Evolutionary conservation across 129 eudicot genomes (phyloP).

Genomic region (Smallanthus sonchifolius): DNA sequence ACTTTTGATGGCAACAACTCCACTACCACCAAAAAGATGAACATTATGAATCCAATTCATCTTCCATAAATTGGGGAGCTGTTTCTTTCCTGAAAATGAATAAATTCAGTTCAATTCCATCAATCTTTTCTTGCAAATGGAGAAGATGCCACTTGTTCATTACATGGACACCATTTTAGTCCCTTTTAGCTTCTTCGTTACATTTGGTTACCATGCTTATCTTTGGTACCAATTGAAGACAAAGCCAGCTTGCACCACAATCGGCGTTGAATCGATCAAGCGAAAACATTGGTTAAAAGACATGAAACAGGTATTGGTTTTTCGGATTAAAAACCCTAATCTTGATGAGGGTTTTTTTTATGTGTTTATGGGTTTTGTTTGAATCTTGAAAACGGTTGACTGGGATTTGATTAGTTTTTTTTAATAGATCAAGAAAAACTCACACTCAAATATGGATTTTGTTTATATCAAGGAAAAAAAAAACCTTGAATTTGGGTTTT

Average conservation of each 20-base stretch:
- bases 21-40: constrained; percentile 24
- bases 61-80: constrained; percentile 26
- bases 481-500: neutral
- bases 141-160: constrained; percentile 31
- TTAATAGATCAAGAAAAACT: neutral
- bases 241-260: constrained; percentile 55
- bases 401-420: too few species aligned
- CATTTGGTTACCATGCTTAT: constrained; percentile 84
- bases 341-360: neutral
- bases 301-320: constrained; percentile 45
- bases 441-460: neutral
- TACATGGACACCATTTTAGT: constrained; percentile 70
- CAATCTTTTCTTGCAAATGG: neutral
- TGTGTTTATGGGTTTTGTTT: neutral
- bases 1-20: constrained; percentile 25
- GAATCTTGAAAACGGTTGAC: neutral
- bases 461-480: neutral
- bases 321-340: neutral
- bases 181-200: constrained; percentile 70
- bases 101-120: constrained; percentile 15
- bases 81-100: constrained; percentile 12
- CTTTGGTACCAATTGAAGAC: constrained; percentile 67
- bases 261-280: constrained; percentile 59
- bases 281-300: constrained; percentile 61
- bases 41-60: constrained; percentile 28